These are phyloP conservation scores for Globisporangium canariense DNA, from an alignment of 352 stramenopile species.

Conservation along the genomic window DNA sequence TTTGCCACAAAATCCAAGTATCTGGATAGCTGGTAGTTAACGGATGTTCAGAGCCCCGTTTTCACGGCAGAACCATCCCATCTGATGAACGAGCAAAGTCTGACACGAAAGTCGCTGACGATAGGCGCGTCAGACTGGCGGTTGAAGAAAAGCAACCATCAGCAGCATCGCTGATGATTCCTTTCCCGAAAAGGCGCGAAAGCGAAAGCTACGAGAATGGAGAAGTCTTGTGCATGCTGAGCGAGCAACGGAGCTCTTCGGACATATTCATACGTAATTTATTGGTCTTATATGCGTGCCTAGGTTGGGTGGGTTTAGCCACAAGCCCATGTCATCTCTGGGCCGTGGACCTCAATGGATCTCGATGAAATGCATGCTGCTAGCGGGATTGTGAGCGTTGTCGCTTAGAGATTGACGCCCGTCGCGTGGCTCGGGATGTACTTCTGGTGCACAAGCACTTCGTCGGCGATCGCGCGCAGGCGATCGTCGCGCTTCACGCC, in stretches of 20 bases:
- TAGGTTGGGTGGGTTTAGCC: background rate
- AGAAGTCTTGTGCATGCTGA: background rate
- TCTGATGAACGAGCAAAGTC: background rate
- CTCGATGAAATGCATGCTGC: background rate
- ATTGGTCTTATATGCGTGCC: conserved; percentile 1
- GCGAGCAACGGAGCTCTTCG: background rate
- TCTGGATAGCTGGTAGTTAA: conserved; percentile 15
- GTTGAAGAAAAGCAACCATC: background rate
- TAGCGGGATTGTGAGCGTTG: background rate
- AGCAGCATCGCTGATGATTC: no score
- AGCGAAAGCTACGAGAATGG: background rate
- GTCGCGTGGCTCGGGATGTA: conserved; percentile 80
- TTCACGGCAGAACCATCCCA: conserved; percentile 7
- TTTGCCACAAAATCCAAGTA: background rate
- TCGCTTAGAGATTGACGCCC: conserved; percentile 51
- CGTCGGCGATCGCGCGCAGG: conserved; percentile 71
- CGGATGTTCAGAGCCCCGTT: conserved; percentile 7
- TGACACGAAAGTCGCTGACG: conserved; percentile 1
- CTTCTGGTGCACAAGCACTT: conserved; percentile 68
- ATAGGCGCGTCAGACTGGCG: background rate
- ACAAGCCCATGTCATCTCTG: background rate
- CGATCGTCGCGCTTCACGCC: conserved; percentile 60
- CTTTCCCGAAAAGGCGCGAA: background rate
- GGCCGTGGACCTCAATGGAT: background rate
- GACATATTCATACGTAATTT: conserved; percentile 1